Conservation (phyloP, 192 early-diverging fungal genomes). For the Chytriomyces sp. region DNA sequence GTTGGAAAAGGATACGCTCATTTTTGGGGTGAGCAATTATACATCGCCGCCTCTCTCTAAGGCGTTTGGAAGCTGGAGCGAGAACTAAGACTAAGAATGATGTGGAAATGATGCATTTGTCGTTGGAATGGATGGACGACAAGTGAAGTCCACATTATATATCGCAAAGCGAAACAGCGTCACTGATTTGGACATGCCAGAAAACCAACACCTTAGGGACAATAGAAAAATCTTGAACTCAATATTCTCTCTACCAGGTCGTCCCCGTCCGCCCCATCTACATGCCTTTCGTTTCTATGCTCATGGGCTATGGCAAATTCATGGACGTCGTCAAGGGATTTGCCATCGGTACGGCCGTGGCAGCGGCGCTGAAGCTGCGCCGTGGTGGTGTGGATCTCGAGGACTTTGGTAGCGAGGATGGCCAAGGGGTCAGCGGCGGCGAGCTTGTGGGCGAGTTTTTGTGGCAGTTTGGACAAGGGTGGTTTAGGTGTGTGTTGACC, state of each 20-base stretch:
- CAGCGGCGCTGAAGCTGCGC: conserved; percentile 2
- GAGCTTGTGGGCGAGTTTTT: conserved; percentile 19
- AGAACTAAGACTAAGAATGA: neutral
- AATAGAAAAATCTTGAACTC: neutral
- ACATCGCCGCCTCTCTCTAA: neutral
- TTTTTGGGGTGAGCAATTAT: conserved; percentile 21
- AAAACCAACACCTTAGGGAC: neutral
- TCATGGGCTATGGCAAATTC: conserved; percentile 10
- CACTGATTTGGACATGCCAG: neutral
- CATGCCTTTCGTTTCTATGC: conserved; percentile 14
- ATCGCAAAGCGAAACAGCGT: neutral
- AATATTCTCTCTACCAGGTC: neutral
- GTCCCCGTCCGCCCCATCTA: conserved; percentile 25
- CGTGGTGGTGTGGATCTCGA: conserved; percentile 9
- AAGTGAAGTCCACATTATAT: neutral
- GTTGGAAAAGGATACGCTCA: conserved; percentile 27
- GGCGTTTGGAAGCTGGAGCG: neutral
- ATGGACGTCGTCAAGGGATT: conserved; percentile 1
- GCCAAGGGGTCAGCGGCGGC: too few relatives aligned
- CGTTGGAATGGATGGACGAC: neutral
- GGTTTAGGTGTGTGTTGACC: conserved; percentile 20
- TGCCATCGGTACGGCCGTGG: neutral
- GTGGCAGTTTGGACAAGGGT: conserved; percentile 17
- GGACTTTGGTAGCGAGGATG: neutral
- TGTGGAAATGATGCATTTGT: neutral